These are phyloP conservation scores for Rhizophora apiculata DNA, from an alignment of 345 rosid species.

Conservation along the genomic window DNA sequence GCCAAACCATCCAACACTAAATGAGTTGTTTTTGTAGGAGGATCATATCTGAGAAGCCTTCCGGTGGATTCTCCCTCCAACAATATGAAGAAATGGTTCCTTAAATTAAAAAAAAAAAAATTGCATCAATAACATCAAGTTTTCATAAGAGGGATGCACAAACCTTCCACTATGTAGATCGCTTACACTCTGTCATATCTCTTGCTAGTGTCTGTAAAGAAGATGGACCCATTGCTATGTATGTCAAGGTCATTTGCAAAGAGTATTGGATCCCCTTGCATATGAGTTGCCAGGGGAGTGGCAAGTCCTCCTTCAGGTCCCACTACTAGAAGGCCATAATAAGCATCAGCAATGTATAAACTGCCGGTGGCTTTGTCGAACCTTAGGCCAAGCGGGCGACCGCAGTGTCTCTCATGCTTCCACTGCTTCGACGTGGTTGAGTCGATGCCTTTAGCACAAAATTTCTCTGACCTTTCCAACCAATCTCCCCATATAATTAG, in stretches of 20 bases:
- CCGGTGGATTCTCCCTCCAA: constrained; percentile 95
- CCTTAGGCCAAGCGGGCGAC: constrained; percentile 84
- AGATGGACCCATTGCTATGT: constrained; percentile 81
- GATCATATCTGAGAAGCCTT: constrained; percentile 87
- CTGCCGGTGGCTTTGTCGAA: constrained; percentile 60
- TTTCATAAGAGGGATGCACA: neutral
- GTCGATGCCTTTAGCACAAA: constrained; percentile 69
- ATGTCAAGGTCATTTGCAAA: constrained; percentile 94
- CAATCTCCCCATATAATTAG: constrained; percentile 14
- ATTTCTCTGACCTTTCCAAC: constrained; percentile 66
- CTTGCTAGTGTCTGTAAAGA: constrained; percentile 90
- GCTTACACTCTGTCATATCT: constrained; percentile 87
- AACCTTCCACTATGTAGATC: neutral
- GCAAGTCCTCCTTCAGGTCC: constrained; percentile 90
- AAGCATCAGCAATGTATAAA: constrained; percentile 88
- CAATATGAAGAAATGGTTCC: constrained; percentile 85
- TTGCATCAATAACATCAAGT: neutral
- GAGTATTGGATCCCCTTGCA: constrained; percentile 56
- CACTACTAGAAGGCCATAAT: constrained; percentile 75
- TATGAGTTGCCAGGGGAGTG: constrained; percentile 70
- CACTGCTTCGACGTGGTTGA: constrained; percentile 89
- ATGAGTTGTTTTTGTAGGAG: constrained; percentile 71
- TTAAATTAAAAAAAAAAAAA: constrained; percentile 18
- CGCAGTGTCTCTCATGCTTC: constrained; percentile 82
- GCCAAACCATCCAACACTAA: constrained; percentile 80